Conservation (phyloP, 1,284 basidiomycete species). For the Taiwanofungus camphoratus region DNA sequence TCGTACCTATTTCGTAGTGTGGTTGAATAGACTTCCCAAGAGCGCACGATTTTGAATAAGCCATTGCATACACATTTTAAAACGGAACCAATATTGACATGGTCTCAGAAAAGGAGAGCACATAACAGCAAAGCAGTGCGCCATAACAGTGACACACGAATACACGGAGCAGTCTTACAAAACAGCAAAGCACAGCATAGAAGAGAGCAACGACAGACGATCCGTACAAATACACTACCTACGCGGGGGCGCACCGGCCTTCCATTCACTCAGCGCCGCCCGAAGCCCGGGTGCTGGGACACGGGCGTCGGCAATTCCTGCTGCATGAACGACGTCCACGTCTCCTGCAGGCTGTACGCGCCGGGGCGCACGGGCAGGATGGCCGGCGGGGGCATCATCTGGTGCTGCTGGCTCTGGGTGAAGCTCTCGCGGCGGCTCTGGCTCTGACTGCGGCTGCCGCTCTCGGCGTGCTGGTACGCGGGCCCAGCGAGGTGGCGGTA, state of each 20-base stretch:
- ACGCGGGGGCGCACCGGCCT: too few relatives aligned
- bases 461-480: constrained; percentile 7
- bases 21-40: too few relatives aligned
- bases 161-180: background rate
- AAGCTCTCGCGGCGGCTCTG: background rate
- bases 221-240: background rate
- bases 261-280: too few relatives aligned
- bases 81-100: too few relatives aligned
- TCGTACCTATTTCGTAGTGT: too few relatives aligned
- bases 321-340: constrained; percentile 31
- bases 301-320: constrained; percentile 24
- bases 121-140: too few relatives aligned
- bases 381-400: constrained; percentile 9
- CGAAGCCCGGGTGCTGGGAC: constrained; percentile 1
- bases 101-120: too few relatives aligned
- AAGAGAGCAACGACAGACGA: background rate
- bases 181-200: background rate
- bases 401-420: constrained; percentile 10
- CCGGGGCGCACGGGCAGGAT: constrained; percentile 13
- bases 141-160: background rate
- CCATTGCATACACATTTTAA: too few relatives aligned
- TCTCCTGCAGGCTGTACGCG: constrained; percentile 27
- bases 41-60: too few relatives aligned
- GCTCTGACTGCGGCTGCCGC: constrained; percentile 7
- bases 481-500: background rate